These are phyloP conservation scores for Parsonsia alboflavescens DNA, from an alignment of 257 asterid species.

Conservation along the genomic window DNA sequence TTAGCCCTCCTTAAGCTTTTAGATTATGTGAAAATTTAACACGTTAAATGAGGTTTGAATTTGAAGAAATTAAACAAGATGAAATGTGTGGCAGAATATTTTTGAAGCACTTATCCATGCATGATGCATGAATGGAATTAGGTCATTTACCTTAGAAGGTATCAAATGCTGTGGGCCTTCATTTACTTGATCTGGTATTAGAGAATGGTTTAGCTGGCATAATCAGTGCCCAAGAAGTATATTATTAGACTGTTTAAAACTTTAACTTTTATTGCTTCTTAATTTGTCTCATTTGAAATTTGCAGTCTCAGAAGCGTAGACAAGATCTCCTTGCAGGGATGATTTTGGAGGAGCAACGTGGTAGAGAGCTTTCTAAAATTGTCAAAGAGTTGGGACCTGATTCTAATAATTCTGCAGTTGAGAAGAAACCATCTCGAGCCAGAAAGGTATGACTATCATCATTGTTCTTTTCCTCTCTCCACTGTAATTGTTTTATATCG, in stretches of 20 bases:
- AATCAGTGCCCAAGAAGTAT: not conserved
- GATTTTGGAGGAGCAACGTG: constrained; percentile 62
- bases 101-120: not conserved
- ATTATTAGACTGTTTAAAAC: not conserved
- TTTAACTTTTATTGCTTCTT: constrained; percentile 2
- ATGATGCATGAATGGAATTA: not conserved
- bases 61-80: not conserved
- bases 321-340: constrained; percentile 55
- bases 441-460: constrained; percentile 49
- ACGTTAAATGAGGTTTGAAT: not conserved
- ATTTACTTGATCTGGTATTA: not conserved
- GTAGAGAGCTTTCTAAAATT: constrained; percentile 42
- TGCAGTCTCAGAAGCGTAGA: constrained; percentile 56
- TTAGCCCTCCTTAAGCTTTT: too few species aligned
- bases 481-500: not conserved
- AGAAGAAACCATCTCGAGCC: constrained; percentile 40
- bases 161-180: not conserved
- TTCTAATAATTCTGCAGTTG: constrained; percentile 41
- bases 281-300: constrained; percentile 9
- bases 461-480: not conserved
- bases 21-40: too few species aligned
- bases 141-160: not conserved
- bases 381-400: constrained; percentile 38
- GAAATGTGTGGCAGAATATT: not conserved
- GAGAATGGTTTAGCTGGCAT: not conserved